Evolutionary conservation across 768 basidiomycete species (phyloP).

Genomic region (Naganishia vaughanmartiniae): DNA sequence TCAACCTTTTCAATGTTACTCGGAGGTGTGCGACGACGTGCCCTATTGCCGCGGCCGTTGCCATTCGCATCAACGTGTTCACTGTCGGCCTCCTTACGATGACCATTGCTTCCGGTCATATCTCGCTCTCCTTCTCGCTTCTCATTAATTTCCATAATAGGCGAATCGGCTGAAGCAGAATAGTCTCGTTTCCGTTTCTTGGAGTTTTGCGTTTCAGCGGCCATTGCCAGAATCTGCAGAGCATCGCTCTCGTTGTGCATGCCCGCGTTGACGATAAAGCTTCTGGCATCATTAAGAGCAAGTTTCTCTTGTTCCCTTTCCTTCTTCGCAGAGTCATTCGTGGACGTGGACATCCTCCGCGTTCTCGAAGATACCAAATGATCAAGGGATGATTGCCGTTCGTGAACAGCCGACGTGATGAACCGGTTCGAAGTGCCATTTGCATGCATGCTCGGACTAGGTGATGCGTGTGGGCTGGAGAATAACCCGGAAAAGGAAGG

Average conservation of each 20-base stretch:
- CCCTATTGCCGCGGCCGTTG: not conserved
- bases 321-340: not conserved
- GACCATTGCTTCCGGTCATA: not conserved
- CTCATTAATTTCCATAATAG: not conserved
- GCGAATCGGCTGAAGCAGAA: slow-evolving; percentile 5
- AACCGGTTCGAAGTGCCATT: not conserved
- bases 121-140: not conserved
- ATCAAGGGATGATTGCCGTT: not conserved
- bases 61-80: not conserved
- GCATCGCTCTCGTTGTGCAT: slow-evolving; percentile 50
- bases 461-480: not conserved
- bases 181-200: slow-evolving; percentile 14
- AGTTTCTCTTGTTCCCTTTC: slow-evolving; percentile 12
- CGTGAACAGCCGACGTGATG: not conserved
- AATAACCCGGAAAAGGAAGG: slow-evolving; percentile 12
- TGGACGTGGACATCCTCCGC: not conserved
- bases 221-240: slow-evolving; percentile 47
- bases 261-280: slow-evolving; percentile 43
- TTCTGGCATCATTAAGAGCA: slow-evolving; percentile 40
- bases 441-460: not conserved
- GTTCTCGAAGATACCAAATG: not conserved
- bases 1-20: not conserved
- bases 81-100: not conserved
- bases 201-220: slow-evolving; percentile 31
- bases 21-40: not conserved